These are phyloP conservation scores for Trichosporon coremiiforme DNA, from an alignment of 1,284 basidiomycete genomes.

Conservation along the genomic window DNA sequence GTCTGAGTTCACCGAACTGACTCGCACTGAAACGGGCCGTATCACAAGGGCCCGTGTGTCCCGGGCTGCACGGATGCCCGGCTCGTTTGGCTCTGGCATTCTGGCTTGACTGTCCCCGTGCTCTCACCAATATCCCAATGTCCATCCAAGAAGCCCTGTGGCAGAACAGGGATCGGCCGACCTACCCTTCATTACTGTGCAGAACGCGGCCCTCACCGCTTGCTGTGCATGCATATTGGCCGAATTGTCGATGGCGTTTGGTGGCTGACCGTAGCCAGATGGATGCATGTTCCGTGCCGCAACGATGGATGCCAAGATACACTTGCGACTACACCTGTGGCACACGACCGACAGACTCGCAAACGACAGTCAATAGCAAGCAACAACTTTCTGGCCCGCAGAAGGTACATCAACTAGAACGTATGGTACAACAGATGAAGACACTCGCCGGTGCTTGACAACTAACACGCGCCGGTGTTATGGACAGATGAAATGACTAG, in stretches of 20 bases:
- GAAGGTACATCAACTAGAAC: constrained; percentile 6
- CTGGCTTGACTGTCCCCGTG: too few species aligned
- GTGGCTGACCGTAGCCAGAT: not conserved
- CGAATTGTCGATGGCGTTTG: not conserved
- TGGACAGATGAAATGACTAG: not conserved
- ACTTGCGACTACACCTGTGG: not conserved
- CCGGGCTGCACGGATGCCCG: too few species aligned
- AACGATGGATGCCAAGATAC: not conserved
- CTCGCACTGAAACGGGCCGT: too few species aligned
- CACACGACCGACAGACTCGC: not conserved
- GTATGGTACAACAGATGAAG: not conserved
- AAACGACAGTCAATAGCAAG: not conserved
- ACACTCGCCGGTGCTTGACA: constrained; percentile 17
- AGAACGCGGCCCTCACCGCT: too few species aligned
- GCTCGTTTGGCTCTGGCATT: too few species aligned
- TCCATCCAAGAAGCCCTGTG: too few species aligned
- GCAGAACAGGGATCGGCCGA: constrained; percentile 4
- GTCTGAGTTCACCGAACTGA: too few species aligned
- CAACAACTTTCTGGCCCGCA: not conserved
- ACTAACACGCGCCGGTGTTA: constrained; percentile 17
- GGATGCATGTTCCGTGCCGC: constrained; percentile 1
- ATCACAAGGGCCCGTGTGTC: too few species aligned
- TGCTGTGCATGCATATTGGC: too few species aligned
- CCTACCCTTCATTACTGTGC: too few species aligned
- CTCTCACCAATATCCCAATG: too few species aligned